Conservation (phyloP, 768 basidiomycete genomes). For the Mycena galopus region DNA sequence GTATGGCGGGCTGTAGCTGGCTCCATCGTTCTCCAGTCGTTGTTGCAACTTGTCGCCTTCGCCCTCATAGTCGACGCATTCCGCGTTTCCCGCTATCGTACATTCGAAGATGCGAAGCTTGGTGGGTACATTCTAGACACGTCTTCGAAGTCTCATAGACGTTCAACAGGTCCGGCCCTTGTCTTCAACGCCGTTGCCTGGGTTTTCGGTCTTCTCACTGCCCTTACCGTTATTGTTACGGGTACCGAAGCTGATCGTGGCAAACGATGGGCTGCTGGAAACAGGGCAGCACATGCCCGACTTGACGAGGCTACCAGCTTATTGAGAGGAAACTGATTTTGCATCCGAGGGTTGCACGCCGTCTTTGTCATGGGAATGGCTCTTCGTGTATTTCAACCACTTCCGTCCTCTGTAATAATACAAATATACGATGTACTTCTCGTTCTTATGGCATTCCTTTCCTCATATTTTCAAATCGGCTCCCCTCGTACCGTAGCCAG, state of each 20-base stretch:
- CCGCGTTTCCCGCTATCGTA: slow-evolving; percentile 56
- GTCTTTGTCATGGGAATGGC: background rate
- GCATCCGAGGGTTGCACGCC: background rate
- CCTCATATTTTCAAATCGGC: slow-evolving; percentile 85
- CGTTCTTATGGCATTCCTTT: slow-evolving; percentile 65
- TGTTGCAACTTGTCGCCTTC: slow-evolving; percentile 73
- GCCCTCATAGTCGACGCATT: slow-evolving; percentile 74
- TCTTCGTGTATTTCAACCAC: background rate
- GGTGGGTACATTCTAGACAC: slow-evolving; percentile 55
- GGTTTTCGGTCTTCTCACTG: slow-evolving; percentile 66
- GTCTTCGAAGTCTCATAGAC: background rate
- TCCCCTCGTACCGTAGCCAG: slow-evolving; percentile 84
- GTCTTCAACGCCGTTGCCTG: slow-evolving; percentile 72
- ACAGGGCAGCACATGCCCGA: slow-evolving; percentile 54
- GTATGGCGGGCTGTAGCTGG: slow-evolving; percentile 83
- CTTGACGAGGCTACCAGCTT: slow-evolving; percentile 54
- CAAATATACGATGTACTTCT: slow-evolving; percentile 17
- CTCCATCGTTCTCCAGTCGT: slow-evolving; percentile 74
- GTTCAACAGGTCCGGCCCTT: slow-evolving; percentile 67
- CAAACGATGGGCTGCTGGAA: slow-evolving; percentile 82
- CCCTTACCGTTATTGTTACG: slow-evolving; percentile 68
- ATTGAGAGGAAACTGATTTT: slow-evolving; percentile 41
- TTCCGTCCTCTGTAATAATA: slow-evolving; percentile 14
- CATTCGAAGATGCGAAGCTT: slow-evolving; percentile 69
- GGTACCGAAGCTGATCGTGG: slow-evolving; percentile 74